Evolutionary conservation across 345 rosid species (phyloP), one percentile per base, ranked within the genome.

Genomic region (Excoecaria agallocha): DNA sequence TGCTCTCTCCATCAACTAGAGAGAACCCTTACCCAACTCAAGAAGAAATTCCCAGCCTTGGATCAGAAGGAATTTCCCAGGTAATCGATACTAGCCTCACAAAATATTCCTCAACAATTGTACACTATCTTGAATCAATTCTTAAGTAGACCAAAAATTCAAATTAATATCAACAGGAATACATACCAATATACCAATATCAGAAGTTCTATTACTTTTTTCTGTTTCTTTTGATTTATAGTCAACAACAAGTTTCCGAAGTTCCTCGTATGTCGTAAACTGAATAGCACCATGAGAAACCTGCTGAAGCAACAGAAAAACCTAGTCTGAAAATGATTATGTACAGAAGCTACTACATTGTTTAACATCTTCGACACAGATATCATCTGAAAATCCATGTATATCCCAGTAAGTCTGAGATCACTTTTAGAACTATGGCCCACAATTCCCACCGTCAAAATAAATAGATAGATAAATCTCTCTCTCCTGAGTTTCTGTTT

Each of bases 281-380:
- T 93, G 99, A 84, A 93, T 81, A 67, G 93, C 98, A 71, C 93
- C 98, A 78, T 93, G 99, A 77, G 96, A 93, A 86, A 93, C 94
- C 97, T 93, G 96, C 91, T 89, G 84, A 85, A 85, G 80, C 76
- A 84, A 75, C 72, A 69, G 43, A 63, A 63, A 61, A 15, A 49
- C 20, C 60, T 41, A 54, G 66, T 70, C 66, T 25, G 61, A 80
- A 69, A 64, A 9, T 59, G 71, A 65, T 69, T 19, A 63, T 24
- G 51, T 55, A 35, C 69, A 58, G 50, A 69, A 75, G 75, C 24
- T 35, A 25, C 16, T 11, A 56, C 10, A 43, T 6, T 38, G 54
- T 43, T 71, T 57, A 65, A 76, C 19, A 30, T 38, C 37, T 19
- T 30, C 68, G 69, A 70, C 16, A 48, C 17, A 61, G 63, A 46